Evolutionary conservation across 2,329 filamentous ascomycete genomes (phyloP), one percentile per base, ranked within the genome.

Genomic region (Ceratocystis lukuohia): DNA sequence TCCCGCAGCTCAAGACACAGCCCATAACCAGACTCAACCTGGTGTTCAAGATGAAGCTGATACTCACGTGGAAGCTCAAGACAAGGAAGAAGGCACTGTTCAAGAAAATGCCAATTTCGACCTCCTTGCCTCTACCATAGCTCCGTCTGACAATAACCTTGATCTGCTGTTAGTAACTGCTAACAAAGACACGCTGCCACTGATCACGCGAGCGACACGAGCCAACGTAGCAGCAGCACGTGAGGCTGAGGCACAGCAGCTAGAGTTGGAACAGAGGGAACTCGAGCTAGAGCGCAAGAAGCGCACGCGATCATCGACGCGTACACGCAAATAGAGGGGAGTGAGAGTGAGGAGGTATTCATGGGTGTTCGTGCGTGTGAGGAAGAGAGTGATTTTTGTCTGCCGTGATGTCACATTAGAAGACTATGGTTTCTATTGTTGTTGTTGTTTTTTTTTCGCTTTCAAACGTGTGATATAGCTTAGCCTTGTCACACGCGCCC

Each of bases 241-340:
- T 17, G 61, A 63, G 44, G 41, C 61, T 25, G 46, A 63, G 46
- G 61, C 41, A 12, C 61, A 22, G 44, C 56, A 28, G 61, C 61
- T 17, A 7, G n/a, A 44, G 25, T 15, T 41, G 37, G 37, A 41
- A 41, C 37, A 41, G 10, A 41, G 37, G 37, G 37, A 41, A 41
- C 37, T 61, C n/a, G 22, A 46, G 41, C 57, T 37, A n/a, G 56
- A 53, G 56, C 53, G 44, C 45, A 69, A 68, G 61, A 72, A 71
- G 62, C 68, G 70, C 44, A 71, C 70, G 50, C 69, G 70, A 44
- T 62, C 69, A 22, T 70, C 70, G 25, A 67, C 68, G 5, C 67
- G 70, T 22, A 68, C 69, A 45, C 67, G 70, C 45, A 46, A 64
- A 46, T 68, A 62, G 66, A 41, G n/a, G 12, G 17, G 45, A 33